Base-by-base conservation (phyloP, 805 yeast genomes). In the Metschnikowia noctiluminum region DNA sequence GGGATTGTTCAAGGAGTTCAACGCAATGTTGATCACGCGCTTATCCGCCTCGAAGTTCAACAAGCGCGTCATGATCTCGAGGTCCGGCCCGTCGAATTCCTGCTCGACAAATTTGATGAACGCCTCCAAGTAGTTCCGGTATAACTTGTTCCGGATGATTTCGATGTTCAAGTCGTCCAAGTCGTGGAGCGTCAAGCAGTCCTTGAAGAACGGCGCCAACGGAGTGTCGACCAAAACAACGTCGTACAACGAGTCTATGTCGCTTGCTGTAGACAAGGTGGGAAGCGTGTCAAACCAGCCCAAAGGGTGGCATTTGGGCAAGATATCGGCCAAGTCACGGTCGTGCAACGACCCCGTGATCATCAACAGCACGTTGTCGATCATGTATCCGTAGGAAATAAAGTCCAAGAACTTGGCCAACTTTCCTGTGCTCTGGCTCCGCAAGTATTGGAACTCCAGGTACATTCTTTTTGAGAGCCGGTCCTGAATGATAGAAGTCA, bases 241-340 rank as follows among this genome's bases (percentile, higher is more conserved):
- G 61, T 86, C 86, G 71, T 92, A 94, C 60, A 94, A 77, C n/a
- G 94, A 82, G 60, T 90, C 96, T 49, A 92, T 82, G 68, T 92
- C 98, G 2, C 97, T 89, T 42, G 98, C 97, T 43, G 92, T 94
- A 13, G 94, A 81, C 50, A 94, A 77, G 0, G 98, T 92, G 34
- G 99, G 99, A 58, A 94, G 80, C 7, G 98, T 92, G 59, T 94
- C 99, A 62, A 94, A 94, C 97, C 97, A 91, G 40, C 99, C 99
- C 59, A 94, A 76, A 0, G 99, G 99, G 65, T 94, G 96, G 66
- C 97, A 90, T 64, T 97, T 84, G 50, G 83, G 82, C 61, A 94
- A 77, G 45, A 95, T 85, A 62, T 94, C 99, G 38, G 82, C 70
- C 62, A 88, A 83, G 68, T 95, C 97, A 62, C 98, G 80, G 62